phyloP scores from a whole-genome alignment of 2,329 filamentous ascomycete species.

The Dothideomycetes sp. region DNA sequence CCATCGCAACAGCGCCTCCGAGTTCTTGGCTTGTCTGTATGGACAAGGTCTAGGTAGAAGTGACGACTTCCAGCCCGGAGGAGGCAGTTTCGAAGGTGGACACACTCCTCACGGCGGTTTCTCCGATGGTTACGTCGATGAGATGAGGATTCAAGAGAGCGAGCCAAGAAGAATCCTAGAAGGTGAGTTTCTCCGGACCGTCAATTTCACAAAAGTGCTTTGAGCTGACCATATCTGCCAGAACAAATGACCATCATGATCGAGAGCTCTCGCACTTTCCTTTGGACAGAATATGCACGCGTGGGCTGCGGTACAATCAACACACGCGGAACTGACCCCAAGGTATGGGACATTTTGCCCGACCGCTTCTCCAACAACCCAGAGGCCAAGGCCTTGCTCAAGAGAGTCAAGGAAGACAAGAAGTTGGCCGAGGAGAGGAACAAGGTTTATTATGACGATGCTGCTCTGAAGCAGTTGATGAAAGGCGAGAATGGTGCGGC shows the following conservation, averaged over 20 bases:
- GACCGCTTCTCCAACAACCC: constrained; percentile 30
- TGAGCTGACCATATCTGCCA: constrained; percentile 4
- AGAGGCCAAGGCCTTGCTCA: constrained; percentile 27
- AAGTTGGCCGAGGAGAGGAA: constrained; percentile 16
- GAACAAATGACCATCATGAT: constrained; percentile 33
- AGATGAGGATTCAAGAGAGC: constrained; percentile 36
- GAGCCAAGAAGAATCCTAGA: constrained; percentile 36
- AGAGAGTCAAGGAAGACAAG: constrained; percentile 17
- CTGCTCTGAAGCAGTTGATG: constrained; percentile 13
- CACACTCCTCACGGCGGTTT: constrained; percentile 33
- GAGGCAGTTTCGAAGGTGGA: constrained; percentile 30
- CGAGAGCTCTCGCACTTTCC: constrained; percentile 30
- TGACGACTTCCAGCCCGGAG: constrained; percentile 35
- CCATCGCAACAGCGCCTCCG: constrained; percentile 31
- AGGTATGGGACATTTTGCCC: constrained; percentile 30
- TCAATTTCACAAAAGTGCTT: constrained; percentile 4
- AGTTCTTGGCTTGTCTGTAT: constrained; percentile 31
- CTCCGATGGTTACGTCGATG: constrained; percentile 37
- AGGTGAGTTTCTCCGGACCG: constrained; percentile 17
- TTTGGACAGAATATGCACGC: constrained; percentile 31
- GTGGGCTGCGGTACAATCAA: constrained; percentile 28
- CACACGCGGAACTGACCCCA: constrained; percentile 29
- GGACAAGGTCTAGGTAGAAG: constrained; percentile 30
- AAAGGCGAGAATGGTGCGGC: background rate
- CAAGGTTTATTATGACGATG: constrained; percentile 17